Conservation (phyloP, 2,329 filamentous ascomycete species). For the Colletotrichum sp. region DNA sequence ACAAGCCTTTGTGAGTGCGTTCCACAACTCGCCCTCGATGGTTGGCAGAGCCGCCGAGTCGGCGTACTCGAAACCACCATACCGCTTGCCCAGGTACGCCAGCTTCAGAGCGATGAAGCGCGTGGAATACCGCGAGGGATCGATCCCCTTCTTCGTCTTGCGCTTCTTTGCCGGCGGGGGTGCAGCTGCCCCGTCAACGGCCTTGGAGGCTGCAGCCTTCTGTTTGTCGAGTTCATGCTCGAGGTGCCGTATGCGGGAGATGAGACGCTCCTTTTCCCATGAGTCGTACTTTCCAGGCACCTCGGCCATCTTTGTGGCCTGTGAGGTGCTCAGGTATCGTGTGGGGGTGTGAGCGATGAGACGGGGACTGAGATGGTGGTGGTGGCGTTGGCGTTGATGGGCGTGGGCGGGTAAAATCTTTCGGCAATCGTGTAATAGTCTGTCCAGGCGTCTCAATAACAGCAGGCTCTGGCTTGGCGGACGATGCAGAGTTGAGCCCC, state of each 20-base stretch:
- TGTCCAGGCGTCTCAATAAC: background rate
- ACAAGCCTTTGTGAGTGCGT: slow-evolving; percentile 80
- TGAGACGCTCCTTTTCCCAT: slow-evolving; percentile 73
- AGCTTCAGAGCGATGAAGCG: slow-evolving; percentile 90
- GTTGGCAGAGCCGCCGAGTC: slow-evolving; percentile 75
- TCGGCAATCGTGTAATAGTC: background rate
- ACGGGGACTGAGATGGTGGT: background rate
- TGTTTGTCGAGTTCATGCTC: slow-evolving; percentile 68
- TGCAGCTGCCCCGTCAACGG: background rate
- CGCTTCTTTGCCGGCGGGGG: slow-evolving; percentile 33
- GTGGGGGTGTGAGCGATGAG: background rate
- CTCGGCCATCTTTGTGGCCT: slow-evolving; percentile 23
- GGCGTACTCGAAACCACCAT: slow-evolving; percentile 93
- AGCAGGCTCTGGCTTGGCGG: background rate
- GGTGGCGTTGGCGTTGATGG: background rate
- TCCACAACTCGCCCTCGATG: slow-evolving; percentile 94
- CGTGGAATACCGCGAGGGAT: slow-evolving; percentile 81
- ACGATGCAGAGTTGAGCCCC: background rate
- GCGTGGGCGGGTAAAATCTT: background rate
- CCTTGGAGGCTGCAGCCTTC: slow-evolving; percentile 32
- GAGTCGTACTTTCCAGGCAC: slow-evolving; percentile 58
- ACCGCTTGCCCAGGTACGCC: slow-evolving; percentile 88
- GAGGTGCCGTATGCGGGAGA: slow-evolving; percentile 70
- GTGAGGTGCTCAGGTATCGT: background rate
- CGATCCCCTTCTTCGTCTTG: slow-evolving; percentile 59